Percentiles rank a stretch among this genome's conserved stretches.
Conservation (phyloP, 139 green algal species). For the Ettlia oleoabundans region DNA sequence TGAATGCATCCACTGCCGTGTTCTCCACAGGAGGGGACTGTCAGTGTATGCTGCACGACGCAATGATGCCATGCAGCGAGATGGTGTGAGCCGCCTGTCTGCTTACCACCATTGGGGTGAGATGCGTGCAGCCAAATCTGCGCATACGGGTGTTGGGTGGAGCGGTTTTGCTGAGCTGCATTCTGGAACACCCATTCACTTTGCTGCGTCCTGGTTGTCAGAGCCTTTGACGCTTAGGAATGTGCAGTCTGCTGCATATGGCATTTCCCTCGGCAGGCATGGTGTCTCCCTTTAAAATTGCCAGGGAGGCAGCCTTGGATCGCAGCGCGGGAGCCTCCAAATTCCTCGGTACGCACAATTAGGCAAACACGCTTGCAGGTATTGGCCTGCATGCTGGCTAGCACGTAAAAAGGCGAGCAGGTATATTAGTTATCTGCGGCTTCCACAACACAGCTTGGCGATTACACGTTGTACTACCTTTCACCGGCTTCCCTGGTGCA, state of each 20-base stretch:
- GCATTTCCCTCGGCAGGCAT: neutral
- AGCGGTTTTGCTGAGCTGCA: neutral
- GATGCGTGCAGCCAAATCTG: neutral
- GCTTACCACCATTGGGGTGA: slow-evolving; percentile 16
- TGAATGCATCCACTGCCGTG: neutral
- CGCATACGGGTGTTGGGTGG: no score
- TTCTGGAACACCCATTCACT: no score
- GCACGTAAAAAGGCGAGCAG: no score
- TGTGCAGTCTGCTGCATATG: neutral
- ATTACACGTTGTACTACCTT: neutral
- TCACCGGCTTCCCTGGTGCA: neutral
- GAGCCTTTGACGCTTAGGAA: neutral
- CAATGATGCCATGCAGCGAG: slow-evolving; percentile 15
- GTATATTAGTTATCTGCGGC: neutral
- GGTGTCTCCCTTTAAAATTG: slow-evolving; percentile 24
- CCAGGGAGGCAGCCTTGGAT: slow-evolving; percentile 15
- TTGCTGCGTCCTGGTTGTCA: neutral
- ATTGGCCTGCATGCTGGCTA: no score
- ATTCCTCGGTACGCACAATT: slow-evolving; percentile 2
- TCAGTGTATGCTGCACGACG: slow-evolving; percentile 5
- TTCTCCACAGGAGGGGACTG: neutral
- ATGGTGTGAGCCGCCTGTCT: slow-evolving; percentile 7
- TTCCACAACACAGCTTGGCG: neutral
- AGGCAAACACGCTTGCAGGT: neutral
- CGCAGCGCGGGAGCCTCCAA: slow-evolving; percentile 11